These are phyloP conservation scores for Pseudonitzschia pungens DNA, from an alignment of 108 stramenopile genomes.

Conservation along the genomic window DNA sequence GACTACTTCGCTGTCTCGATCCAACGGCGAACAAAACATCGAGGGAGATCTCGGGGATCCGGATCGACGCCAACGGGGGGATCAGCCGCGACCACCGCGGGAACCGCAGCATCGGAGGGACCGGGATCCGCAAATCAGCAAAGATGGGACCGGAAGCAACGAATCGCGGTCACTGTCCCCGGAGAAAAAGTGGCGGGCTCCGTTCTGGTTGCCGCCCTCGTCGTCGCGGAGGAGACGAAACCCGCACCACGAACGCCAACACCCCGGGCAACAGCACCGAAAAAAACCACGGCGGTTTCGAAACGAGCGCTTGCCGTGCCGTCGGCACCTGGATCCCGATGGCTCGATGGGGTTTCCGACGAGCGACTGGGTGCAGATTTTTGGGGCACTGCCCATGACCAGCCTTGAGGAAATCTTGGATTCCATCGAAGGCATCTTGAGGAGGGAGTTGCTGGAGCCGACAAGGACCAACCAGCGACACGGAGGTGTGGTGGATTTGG, in stretches of 20 bases:
- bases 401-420: slow-evolving; percentile 42
- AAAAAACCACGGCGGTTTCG: background rate
- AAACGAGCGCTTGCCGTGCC: slow-evolving; percentile 23
- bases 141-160: background rate
- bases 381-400: slow-evolving; percentile 39
- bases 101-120: background rate
- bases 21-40: slow-evolving; percentile 3
- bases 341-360: slow-evolving; percentile 25
- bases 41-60: background rate
- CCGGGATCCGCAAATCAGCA: background rate
- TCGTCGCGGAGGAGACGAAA: background rate
- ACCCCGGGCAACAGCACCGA: background rate
- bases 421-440: slow-evolving; percentile 25
- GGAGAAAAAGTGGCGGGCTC: slow-evolving; percentile 7
- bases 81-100: background rate
- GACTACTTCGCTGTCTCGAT: background rate
- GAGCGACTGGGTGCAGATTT: slow-evolving; percentile 44
- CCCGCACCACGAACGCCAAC: background rate
- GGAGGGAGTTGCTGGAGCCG: slow-evolving; percentile 7
- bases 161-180: background rate
- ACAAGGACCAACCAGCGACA: background rate
- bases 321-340: slow-evolving; percentile 26
- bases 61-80: background rate
- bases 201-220: slow-evolving; percentile 12
- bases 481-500: slow-evolving; percentile 44